Base-by-base conservation (phyloP, 2,329 filamentous ascomycete species). In the Paradendryphiella salina region DNA sequence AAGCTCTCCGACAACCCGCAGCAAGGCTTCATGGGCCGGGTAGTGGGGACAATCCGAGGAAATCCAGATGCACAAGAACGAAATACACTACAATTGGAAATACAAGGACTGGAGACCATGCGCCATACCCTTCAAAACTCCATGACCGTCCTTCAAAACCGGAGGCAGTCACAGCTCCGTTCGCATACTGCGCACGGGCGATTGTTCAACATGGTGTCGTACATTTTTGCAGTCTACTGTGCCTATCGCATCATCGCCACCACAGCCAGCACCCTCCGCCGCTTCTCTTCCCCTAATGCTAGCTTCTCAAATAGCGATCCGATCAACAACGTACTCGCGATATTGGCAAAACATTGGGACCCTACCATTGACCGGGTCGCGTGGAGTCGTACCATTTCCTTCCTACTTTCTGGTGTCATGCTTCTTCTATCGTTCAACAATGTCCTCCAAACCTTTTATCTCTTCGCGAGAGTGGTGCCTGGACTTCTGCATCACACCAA, bases 321-420 rank as follows among this genome's bases (percentile, higher is more conserved):
- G 0, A 88, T 96, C 69, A 95, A 88, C 75, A 88, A 90, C 57
- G 81, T 93, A 54, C 82, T 96, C 7, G 88, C 89, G 4, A 79
- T 95, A 10, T 75, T 96, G 14, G 89, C 89, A 3, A 86, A 87
- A 48, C 89, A 95, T 74, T 92, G 89, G 83, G 89, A 95, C 67
- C 88, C 89, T 2, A 84, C 86, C 53, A 82, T 96, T 20, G 88
- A 96, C 73, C 88, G 90, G 65, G 81, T 85, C 9, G 88, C 89
- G 8, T 95, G 90, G 89, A 86, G 88, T 17, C 86, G 89, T 23
- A 88, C 90, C 66, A 92, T 95, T 59, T 90, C 87, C 52, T 95
- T 96, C 73, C 77, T 90, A 17, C 80, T 96, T 4, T 90, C 87
- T 6, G 90, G 90, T 14, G 84, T 92, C 41, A 94, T 96, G 70